Evolutionary conservation across 352 stramenopile genomes (phyloP), one percentile per base, ranked within the genome.

Genomic region (Phytopythium vexans): DNA sequence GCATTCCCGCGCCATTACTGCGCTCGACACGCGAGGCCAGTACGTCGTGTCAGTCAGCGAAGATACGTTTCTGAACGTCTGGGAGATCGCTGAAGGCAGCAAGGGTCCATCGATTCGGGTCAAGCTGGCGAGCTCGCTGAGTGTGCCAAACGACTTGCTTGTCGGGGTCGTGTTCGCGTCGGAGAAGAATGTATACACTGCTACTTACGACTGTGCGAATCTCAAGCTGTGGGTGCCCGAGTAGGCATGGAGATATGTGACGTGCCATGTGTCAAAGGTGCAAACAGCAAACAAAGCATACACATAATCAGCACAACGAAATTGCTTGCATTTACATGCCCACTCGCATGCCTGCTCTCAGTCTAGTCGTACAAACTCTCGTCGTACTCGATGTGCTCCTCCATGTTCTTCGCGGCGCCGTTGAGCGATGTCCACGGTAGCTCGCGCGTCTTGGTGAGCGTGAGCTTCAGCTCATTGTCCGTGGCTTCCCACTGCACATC

Each of bases 371-470:
- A 94, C 33, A 94, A 55, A 52, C 78, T 86, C 16, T 86, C 72
- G 49, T 94, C 82, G 66, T 94, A 94, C 52, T 92, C 70, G 43
- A 94, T 89, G 68, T 94, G 82, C 14, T 89, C 73, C 52, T 92
- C 81, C 57, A 94, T 66, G 40, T 88, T 86, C 62, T 88, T 92
- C 12, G 81, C 78, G 1, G 85, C 85, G 50, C 74, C 81, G 44
- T 94, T 94, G 27, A 94, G 74, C 38, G 85, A 94, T 40, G 56
- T 87, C 85, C 85, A 94, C 32, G 71, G 62, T n/a, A 70, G 39
- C 14, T 61, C 40, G 36, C 81, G 51, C 8, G 69, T 69, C 58
- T 94, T 94, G 52, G 64, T 70, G 40, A 94, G 63, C 48, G 76
- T 88, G 38, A 94, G 62, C 8, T 76, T 84, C 4, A 94, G 69